phyloP scores from a whole-genome alignment of 306 rosid species.

The Myrica gale region DNA sequence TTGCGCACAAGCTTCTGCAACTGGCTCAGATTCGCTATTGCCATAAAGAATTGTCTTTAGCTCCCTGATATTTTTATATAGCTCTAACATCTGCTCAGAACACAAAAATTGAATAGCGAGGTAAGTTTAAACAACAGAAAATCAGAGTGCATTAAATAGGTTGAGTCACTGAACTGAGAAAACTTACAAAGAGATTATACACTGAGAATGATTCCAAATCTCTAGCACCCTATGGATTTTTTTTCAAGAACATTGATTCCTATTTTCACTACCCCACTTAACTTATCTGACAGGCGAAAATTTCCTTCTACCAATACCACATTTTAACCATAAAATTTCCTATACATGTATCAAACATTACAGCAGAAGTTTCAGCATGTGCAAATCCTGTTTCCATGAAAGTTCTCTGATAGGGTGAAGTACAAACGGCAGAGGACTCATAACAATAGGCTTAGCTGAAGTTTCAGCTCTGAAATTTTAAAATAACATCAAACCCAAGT shows the following conservation, averaged over 20 bases:
- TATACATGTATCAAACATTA: not conserved
- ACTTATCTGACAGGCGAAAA: not conserved
- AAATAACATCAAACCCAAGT: not conserved
- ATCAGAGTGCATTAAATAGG: not conserved
- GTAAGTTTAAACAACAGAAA: constrained; percentile 20
- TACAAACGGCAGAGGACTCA: not conserved
- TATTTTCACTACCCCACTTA: not conserved
- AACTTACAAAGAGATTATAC: not conserved
- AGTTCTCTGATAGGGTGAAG: not conserved
- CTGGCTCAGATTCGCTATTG: constrained; percentile 92
- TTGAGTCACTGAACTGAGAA: not conserved
- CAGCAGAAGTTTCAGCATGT: not conserved
- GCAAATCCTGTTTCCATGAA: not conserved
- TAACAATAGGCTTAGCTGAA: not conserved
- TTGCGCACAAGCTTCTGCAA: constrained; percentile 87
- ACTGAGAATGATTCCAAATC: not conserved
- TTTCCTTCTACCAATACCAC: not conserved
- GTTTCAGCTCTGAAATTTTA: not conserved
- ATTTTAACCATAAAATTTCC: not conserved
- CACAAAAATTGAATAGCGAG: constrained; percentile 31
- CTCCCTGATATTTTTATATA: constrained; percentile 78
- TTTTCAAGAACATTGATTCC: not conserved
- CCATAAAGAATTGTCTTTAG: constrained; percentile 85
- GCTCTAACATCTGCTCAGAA: constrained; percentile 63
- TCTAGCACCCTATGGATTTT: not conserved